Conservation (phyloP, 2,329 filamentous ascomycete species). For the Tricladium varicosporioides region DNA sequence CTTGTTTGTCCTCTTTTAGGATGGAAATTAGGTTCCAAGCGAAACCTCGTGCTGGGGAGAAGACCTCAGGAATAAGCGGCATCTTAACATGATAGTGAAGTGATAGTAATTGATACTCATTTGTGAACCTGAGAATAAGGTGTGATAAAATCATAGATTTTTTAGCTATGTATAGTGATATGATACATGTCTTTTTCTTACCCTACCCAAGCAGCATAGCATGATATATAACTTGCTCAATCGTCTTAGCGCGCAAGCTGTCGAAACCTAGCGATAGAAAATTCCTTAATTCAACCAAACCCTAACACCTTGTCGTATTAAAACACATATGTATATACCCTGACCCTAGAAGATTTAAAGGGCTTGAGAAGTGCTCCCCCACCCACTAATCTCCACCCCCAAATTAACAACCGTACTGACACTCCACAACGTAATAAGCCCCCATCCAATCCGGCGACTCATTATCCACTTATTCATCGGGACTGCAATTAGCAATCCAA, state of each 20-base stretch:
- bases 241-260: not conserved
- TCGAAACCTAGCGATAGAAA: not conserved
- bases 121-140: no score
- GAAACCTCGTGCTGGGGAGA: no score
- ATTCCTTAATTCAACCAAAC: not conserved
- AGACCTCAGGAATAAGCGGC: no score
- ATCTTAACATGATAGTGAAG: no score
- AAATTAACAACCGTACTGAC: constrained; percentile 81
- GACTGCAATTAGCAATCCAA: constrained; percentile 75
- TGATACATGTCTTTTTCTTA: no score
- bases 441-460: constrained; percentile 78
- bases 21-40: no score
- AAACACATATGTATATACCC: not conserved
- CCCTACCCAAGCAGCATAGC: no score
- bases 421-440: constrained; percentile 76
- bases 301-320: not conserved
- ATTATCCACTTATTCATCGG: constrained; percentile 85
- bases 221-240: not conserved
- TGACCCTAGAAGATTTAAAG: not conserved
- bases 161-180: no score
- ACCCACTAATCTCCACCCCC: constrained; percentile 68
- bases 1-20: no score
- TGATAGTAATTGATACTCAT: no score
- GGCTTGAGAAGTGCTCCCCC: constrained; percentile 14
- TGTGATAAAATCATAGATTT: no score